A percentile compares a stretch with the other conserved stretches of the same genome.
phyloP scores from a whole-genome alignment of 1,284 basidiomycete genomes.

The Mycena citricolor region DNA sequence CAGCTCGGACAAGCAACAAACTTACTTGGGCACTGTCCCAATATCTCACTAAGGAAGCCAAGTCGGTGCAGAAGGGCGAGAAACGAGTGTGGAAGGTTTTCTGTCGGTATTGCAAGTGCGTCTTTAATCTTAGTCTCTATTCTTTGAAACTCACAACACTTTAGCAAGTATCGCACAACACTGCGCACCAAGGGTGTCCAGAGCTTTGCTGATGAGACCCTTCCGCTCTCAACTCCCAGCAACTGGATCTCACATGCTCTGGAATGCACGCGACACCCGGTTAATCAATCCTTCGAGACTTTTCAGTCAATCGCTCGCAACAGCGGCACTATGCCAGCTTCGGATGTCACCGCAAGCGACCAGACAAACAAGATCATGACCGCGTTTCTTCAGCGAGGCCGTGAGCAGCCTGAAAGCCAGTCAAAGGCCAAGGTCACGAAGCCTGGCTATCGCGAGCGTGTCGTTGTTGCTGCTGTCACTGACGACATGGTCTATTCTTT shows the following conservation, averaged over 20 bases:
- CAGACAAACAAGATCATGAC: constrained; percentile 1
- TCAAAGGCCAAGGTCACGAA: constrained; percentile 10
- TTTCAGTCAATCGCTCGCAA: no score
- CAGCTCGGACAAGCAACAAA: constrained; percentile 3
- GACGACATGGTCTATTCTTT: constrained; percentile 11
- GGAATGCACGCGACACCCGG: constrained; percentile 4
- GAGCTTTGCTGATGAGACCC: constrained; percentile 3
- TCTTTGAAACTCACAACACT: background rate
- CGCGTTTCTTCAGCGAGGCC: constrained; percentile 9
- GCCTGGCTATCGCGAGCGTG: constrained; percentile 4
- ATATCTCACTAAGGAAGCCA: background rate
- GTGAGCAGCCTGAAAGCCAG: constrained; percentile 11
- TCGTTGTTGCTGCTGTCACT: constrained; percentile 9
- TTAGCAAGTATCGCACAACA: background rate
- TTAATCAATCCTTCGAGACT: constrained; percentile 7
- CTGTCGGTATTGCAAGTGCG: constrained; percentile 12
- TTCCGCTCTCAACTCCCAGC: constrained; percentile 4
- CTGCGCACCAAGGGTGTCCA: constrained; percentile 4
- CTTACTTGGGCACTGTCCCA: constrained; percentile 9
- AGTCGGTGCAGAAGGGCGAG: background rate
- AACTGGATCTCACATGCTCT: constrained; percentile 13
- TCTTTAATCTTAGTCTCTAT: background rate
- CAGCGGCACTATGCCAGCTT: no score
- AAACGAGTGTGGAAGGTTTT: background rate
- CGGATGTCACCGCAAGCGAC: constrained; percentile 2